Conservation (phyloP, 1,139 yeast species). For the Saccharomyces hybrid region DNA sequence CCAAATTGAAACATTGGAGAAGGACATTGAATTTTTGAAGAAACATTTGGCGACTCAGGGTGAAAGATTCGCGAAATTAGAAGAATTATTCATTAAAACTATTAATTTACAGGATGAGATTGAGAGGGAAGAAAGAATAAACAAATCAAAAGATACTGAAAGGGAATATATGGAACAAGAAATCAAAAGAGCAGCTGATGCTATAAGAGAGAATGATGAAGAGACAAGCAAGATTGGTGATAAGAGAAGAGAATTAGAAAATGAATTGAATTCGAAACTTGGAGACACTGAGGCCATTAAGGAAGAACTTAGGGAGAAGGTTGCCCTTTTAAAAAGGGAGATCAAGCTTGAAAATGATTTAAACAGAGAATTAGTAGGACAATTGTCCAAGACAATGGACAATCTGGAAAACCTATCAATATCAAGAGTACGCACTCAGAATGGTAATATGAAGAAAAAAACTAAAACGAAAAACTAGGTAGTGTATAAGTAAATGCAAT, state of each 20-base stretch:
- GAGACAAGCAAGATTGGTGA: constrained; percentile 25
- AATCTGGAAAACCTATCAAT: constrained; percentile 19
- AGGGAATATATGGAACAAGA: constrained; percentile 60
- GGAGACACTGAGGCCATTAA: constrained; percentile 19
- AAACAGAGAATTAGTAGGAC: constrained; percentile 11
- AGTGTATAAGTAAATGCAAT: not conserved
- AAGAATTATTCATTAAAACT: constrained; percentile 30
- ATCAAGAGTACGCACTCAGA: constrained; percentile 18
- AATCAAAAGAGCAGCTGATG: constrained; percentile 48
- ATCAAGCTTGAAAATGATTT: constrained; percentile 23
- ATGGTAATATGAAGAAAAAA: not conserved
- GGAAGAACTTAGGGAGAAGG: constrained; percentile 26
- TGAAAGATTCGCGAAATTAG: constrained; percentile 19
- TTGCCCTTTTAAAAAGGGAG: constrained; percentile 26
- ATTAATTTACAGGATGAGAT: constrained; percentile 38
- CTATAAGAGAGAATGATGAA: constrained; percentile 45
- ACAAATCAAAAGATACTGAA: constrained; percentile 42
- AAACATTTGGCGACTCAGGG: constrained; percentile 17
- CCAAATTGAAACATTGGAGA: too few species aligned
- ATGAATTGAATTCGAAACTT: constrained; percentile 24
- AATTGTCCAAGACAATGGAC: constrained; percentile 13
- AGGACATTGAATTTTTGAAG: too few species aligned
- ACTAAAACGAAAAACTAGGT: constrained; percentile 5
- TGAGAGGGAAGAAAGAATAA: constrained; percentile 35
- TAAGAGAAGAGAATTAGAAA: constrained; percentile 30